These are phyloP conservation scores for Ormosia semicastrata DNA, from an alignment of 306 rosid genomes.

Conservation along the genomic window DNA sequence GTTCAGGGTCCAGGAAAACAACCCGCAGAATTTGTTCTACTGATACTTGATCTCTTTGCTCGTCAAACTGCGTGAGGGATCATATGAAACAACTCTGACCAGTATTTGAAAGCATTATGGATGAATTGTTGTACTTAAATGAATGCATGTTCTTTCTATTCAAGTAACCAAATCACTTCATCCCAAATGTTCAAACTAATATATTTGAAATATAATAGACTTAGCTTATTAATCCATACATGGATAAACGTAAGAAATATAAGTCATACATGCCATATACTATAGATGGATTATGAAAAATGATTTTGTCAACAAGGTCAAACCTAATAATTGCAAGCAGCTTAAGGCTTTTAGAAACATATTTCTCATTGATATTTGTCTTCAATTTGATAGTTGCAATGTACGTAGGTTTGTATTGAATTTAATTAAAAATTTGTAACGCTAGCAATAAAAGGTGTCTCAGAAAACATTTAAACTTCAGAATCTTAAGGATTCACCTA, in stretches of 20 bases:
- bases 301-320: neutral
- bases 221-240: neutral
- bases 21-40: conserved; percentile 89
- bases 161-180: conserved; percentile 1
- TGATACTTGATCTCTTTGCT: conserved; percentile 86
- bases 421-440: neutral
- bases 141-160: neutral
- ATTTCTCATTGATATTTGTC: neutral
- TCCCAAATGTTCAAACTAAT: neutral
- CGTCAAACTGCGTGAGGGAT: conserved; percentile 69
- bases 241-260: neutral
- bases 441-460: neutral
- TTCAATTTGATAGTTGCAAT: neutral
- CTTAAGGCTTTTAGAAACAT: neutral
- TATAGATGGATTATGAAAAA: neutral
- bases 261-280: neutral
- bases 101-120: neutral
- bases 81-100: neutral
- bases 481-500: neutral
- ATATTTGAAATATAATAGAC: neutral
- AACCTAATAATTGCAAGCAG: neutral
- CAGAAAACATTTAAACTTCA: neutral
- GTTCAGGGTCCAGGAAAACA: conserved; percentile 80
- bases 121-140: neutral
- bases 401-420: neutral